Evolutionary conservation across 2,329 filamentous ascomycete genomes (phyloP).

Genomic region (Aspergillus terreus): DNA sequence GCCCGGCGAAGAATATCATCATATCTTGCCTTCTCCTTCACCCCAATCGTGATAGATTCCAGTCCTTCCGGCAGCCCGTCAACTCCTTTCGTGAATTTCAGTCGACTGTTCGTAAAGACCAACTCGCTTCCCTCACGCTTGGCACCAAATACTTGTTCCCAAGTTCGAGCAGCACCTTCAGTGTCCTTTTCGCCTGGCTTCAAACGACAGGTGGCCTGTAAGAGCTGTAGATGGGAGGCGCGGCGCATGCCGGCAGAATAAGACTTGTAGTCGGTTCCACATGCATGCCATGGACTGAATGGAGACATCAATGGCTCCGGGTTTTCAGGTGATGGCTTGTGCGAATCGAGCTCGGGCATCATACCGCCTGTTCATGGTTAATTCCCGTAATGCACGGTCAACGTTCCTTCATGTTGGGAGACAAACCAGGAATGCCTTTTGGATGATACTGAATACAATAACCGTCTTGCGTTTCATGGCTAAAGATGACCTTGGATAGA

Average conservation of each 20-base stretch:
- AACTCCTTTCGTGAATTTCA: neutral
- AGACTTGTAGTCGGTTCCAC: slow-evolving; percentile 30
- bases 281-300: slow-evolving; percentile 46
- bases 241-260: slow-evolving; percentile 38
- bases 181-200: neutral
- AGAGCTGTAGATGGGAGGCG: neutral
- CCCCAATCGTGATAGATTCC: neutral
- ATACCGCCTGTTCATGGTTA: slow-evolving; percentile 31
- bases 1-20: neutral
- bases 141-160: slow-evolving; percentile 40
- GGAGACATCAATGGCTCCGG: slow-evolving; percentile 34
- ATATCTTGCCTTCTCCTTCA: neutral
- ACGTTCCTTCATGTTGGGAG: neutral
- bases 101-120: neutral
- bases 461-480: neutral
- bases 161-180: slow-evolving; percentile 13
- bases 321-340: slow-evolving; percentile 29
- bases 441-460: neutral
- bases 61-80: neutral
- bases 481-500: slow-evolving; percentile 24
- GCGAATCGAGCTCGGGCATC: slow-evolving; percentile 44
- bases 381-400: slow-evolving; percentile 9
- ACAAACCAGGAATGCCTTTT: neutral
- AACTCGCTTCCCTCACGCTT: neutral
- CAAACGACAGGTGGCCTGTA: neutral